Conservation (phyloP, 108 stramenopile genomes). For the Discostella stelligeroides region DNA sequence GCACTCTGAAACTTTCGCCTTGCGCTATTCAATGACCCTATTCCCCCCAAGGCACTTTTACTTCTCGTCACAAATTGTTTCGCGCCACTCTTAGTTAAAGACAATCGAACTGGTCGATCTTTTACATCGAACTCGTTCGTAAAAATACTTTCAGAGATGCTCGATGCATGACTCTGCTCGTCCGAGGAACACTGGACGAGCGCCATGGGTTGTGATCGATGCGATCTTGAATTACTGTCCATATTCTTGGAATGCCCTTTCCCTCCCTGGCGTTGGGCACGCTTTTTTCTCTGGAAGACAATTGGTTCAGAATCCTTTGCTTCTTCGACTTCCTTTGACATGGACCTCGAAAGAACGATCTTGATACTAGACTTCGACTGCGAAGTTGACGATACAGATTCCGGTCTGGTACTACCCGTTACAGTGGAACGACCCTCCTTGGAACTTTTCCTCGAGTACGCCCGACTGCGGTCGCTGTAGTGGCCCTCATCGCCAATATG, state of each 20-base stretch:
- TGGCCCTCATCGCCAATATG: too few relatives aligned
- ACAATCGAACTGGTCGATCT: constrained; percentile 1
- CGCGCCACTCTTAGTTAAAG: constrained; percentile 29
- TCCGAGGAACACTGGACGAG: constrained; percentile 21
- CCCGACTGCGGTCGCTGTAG: too few relatives aligned
- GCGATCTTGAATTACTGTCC: neutral
- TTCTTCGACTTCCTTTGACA: too few relatives aligned
- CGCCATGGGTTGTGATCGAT: constrained; percentile 14
- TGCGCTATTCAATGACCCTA: constrained; percentile 30
- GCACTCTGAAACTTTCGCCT: constrained; percentile 51
- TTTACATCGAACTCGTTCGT: constrained; percentile 11
- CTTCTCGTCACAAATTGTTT: constrained; percentile 20
- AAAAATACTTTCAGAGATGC: constrained; percentile 26
- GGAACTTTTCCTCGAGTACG: too few relatives aligned
- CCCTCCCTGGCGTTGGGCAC: neutral
- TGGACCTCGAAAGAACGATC: neutral
- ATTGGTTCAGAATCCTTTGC: too few relatives aligned
- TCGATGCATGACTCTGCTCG: constrained; percentile 42
- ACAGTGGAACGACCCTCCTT: too few relatives aligned
- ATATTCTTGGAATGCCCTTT: constrained; percentile 5
- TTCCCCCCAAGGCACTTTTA: constrained; percentile 33
- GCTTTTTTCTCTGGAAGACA: neutral
- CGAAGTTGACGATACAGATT: constrained; percentile 2
- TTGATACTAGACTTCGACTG: neutral
- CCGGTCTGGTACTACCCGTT: neutral